Evolutionary conservation across 176 grass and related monocot species (phyloP).

Genomic region (Lolium perenne): DNA sequence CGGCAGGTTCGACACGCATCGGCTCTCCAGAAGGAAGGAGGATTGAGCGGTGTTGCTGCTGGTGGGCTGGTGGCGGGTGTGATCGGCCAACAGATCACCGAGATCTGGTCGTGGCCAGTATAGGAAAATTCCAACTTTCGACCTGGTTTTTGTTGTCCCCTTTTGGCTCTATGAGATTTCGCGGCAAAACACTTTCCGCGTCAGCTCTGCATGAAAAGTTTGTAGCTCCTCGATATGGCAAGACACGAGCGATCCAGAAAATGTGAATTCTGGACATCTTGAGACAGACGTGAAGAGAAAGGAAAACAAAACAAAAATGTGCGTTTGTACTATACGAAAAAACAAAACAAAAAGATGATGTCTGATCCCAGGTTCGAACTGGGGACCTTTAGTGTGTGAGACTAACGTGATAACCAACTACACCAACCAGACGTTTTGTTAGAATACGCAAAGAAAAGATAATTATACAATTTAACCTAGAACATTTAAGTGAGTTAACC

Average conservation of each 20-base stretch:
- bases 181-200: background rate
- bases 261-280: too few species aligned
- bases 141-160: background rate
- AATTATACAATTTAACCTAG: too few species aligned
- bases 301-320: background rate
- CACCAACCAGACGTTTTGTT: conserved; percentile 44
- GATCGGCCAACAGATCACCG: background rate
- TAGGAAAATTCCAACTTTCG: background rate
- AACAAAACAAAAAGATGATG: background rate
- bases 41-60: background rate
- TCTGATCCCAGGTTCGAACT: conserved; percentile 73
- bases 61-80: background rate
- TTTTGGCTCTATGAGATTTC: too few species aligned
- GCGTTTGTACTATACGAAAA: too few species aligned
- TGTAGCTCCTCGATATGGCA: background rate
- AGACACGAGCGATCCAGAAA: background rate
- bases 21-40: background rate
- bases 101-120: background rate
- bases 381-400: conserved; percentile 94
- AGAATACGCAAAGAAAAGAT: too few species aligned
- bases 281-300: background rate
- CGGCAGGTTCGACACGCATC: conserved; percentile 10
- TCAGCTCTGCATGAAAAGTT: background rate
- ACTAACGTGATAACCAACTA: conserved; percentile 96
- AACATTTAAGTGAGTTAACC: too few species aligned